Conservation (phyloP, 2,329 filamentous ascomycete species). For the Colletotrichum destructivum region DNA sequence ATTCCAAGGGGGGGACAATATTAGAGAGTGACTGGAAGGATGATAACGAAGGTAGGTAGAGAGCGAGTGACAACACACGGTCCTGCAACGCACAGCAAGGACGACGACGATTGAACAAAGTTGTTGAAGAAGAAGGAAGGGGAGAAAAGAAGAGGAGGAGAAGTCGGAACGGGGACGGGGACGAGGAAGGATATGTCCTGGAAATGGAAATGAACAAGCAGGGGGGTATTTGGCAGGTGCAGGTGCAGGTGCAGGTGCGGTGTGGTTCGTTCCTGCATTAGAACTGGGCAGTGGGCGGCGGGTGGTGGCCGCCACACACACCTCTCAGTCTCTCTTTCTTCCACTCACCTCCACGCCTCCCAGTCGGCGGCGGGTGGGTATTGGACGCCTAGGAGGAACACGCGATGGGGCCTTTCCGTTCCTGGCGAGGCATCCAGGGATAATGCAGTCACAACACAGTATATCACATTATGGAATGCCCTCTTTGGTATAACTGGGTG, state of each 20-base stretch:
- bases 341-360: slow-evolving; percentile 1
- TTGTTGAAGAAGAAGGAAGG: slow-evolving; percentile 48
- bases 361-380: not conserved
- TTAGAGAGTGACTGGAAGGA: slow-evolving; percentile 47
- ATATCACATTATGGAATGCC: not conserved
- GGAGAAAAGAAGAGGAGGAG: slow-evolving; percentile 33
- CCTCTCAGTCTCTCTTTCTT: not conserved
- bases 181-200: slow-evolving; percentile 42
- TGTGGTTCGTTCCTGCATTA: slow-evolving; percentile 28
- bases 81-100: slow-evolving; percentile 48
- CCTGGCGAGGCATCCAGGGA: slow-evolving; percentile 23
- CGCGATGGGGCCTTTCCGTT: slow-evolving; percentile 38
- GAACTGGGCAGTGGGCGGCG: slow-evolving; percentile 23
- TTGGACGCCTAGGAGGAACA: slow-evolving; percentile 27
- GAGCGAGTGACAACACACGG: slow-evolving; percentile 48
- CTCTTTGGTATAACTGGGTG: no score
- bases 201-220: slow-evolving; percentile 40
- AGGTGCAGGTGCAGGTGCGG: slow-evolving; percentile 15
- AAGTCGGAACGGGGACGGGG: slow-evolving; percentile 26
- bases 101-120: slow-evolving; percentile 52
- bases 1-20: slow-evolving; percentile 48
- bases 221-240: slow-evolving; percentile 10
- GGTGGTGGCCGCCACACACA: slow-evolving; percentile 5
- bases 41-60: slow-evolving; percentile 30
- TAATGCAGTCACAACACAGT: slow-evolving; percentile 3